phyloP scores from a whole-genome alignment of 2,329 filamentous ascomycete genomes.

The Tricladium varicosporioides region DNA sequence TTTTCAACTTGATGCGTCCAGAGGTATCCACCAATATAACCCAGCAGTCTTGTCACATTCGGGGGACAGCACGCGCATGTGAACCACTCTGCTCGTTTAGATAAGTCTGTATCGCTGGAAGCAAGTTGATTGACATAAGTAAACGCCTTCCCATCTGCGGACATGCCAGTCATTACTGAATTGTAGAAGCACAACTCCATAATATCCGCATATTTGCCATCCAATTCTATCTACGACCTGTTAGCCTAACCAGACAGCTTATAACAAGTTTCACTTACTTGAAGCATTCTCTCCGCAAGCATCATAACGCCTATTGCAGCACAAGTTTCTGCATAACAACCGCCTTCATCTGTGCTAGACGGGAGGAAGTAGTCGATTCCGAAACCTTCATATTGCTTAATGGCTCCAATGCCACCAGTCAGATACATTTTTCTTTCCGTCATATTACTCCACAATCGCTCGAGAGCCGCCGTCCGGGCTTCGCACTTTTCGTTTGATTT shows the following conservation, averaged over 20 bases:
- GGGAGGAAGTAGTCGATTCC: constrained; percentile 58
- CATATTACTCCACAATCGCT: constrained; percentile 58
- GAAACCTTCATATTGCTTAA: constrained; percentile 60
- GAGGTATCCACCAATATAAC: constrained; percentile 54
- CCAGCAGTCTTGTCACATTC: constrained; percentile 55
- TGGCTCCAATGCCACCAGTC: constrained; percentile 58
- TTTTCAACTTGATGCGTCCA: constrained; percentile 42
- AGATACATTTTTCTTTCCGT: constrained; percentile 60
- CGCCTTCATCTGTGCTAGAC: constrained; percentile 57
- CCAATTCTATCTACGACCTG: constrained; percentile 42
- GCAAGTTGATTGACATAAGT: constrained; percentile 62
- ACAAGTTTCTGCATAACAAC: constrained; percentile 62
- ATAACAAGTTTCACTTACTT: constrained; percentile 33
- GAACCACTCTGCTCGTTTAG: constrained; percentile 55
- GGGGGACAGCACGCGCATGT: constrained; percentile 60
- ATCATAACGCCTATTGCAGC: constrained; percentile 60
- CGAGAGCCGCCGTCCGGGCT: constrained; percentile 35
- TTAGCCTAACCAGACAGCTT: background rate
- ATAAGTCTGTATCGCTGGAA: constrained; percentile 49
- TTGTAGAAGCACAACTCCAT: constrained; percentile 63
- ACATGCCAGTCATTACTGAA: constrained; percentile 56
- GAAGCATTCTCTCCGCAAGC: constrained; percentile 54
- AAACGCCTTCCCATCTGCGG: constrained; percentile 53
- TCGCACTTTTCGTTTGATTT: background rate
- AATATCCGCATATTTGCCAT: constrained; percentile 53